Conservation (phyloP, 371 early-diverging fungal species). For the Capillidium heterosporum region DNA sequence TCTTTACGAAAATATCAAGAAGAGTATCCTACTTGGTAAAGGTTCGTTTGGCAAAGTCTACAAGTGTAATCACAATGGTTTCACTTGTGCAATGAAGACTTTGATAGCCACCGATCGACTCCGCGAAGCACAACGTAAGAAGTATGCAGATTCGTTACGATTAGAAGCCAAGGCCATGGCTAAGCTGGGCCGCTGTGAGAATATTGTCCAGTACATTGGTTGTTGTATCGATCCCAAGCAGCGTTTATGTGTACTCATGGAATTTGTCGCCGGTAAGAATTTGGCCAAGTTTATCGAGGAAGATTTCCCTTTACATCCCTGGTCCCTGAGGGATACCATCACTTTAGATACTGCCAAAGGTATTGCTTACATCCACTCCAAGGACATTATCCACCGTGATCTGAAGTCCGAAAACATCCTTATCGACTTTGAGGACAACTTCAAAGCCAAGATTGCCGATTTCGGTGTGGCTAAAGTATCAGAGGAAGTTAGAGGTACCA, state of each 20-base stretch:
- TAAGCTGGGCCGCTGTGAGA: conserved; percentile 2
- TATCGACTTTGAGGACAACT: conserved; percentile 45
- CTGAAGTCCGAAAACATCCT: conserved; percentile 75
- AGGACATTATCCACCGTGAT: conserved; percentile 79
- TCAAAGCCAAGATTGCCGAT: conserved; percentile 54
- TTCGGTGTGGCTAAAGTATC: conserved; percentile 77
- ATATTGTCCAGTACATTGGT: conserved; percentile 3
- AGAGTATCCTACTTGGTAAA: conserved; percentile 1
- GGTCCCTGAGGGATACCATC: conserved; percentile 2
- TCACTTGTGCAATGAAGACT: conserved; percentile 2
- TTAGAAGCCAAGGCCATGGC: conserved; percentile 2
- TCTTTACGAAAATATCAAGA: not conserved
- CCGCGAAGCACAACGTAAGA: not conserved
- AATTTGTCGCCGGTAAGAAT: conserved; percentile 4
- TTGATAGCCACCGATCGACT: conserved; percentile 1
- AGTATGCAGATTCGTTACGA: conserved; percentile 1
- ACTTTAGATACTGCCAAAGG: conserved; percentile 70
- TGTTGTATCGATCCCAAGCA: conserved; percentile 4
- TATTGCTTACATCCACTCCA: conserved; percentile 62
- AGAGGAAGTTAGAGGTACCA: conserved; percentile 9
- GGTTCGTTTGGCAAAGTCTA: conserved; percentile 6
- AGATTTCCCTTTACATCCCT: conserved; percentile 3
- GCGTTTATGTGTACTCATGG: conserved; percentile 1
- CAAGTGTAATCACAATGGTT: not conserved
- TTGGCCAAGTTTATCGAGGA: conserved; percentile 5